A percentile compares a stretch with the other conserved stretches of the same genome.
phyloP scores from a whole-genome alignment of 495 filamentous ascomycete genomes.

The Terfezia claveryi region DNA sequence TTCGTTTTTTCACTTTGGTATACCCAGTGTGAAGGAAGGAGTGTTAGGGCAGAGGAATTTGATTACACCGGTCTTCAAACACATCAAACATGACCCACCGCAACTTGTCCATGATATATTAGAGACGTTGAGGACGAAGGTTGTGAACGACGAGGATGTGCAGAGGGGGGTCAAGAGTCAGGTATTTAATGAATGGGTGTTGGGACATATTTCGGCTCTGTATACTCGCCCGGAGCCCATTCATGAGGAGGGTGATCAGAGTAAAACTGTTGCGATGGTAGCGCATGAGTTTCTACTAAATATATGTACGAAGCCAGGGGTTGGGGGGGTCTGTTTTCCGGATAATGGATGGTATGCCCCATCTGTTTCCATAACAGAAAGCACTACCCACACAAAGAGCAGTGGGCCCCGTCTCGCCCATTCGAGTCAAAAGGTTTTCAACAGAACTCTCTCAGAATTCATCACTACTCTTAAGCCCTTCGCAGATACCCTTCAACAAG shows the following conservation, averaged over 20 bases:
- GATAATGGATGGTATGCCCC: constrained; percentile 19
- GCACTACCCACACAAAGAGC: not conserved
- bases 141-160: constrained; percentile 13
- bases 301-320: constrained; percentile 14
- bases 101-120: constrained; percentile 13
- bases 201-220: constrained; percentile 11
- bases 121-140: constrained; percentile 7
- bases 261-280: constrained; percentile 9
- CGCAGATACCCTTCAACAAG: constrained; percentile 54
- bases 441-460: constrained; percentile 51
- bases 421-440: constrained; percentile 31
- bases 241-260: constrained; percentile 2
- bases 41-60: constrained; percentile 13
- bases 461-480: constrained; percentile 64
- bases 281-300: constrained; percentile 14
- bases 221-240: constrained; percentile 15
- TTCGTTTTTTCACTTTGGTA: constrained; percentile 18
- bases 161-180: constrained; percentile 12
- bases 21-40: constrained; percentile 13
- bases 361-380: not conserved
- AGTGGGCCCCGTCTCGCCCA: constrained; percentile 8
- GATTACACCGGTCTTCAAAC: constrained; percentile 17
- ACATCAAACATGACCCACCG: constrained; percentile 14
- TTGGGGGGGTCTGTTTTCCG: constrained; percentile 13
- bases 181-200: constrained; percentile 15